phyloP scores from a whole-genome alignment of 805 yeast genomes.

The Monosporozyma servazzii region DNA sequence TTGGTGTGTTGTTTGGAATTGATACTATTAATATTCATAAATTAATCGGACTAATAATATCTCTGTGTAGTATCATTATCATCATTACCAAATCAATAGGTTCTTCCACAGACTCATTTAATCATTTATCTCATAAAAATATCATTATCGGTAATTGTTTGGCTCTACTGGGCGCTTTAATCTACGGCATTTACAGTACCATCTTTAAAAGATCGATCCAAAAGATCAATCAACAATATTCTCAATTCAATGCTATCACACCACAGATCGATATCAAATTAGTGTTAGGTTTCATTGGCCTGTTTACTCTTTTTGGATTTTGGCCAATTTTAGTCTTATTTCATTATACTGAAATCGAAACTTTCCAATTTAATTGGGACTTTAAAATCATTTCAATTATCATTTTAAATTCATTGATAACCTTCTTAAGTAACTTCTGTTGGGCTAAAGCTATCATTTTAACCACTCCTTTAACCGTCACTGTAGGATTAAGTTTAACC shows the following conservation, averaged over 20 bases:
- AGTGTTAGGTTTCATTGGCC: constrained; percentile 88
- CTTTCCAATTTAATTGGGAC: constrained; percentile 53
- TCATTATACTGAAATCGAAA: constrained; percentile 51
- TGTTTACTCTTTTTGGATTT: constrained; percentile 55
- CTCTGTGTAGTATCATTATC: constrained; percentile 65
- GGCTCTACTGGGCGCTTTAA: constrained; percentile 71
- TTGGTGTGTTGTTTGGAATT: constrained; percentile 60
- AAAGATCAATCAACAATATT: constrained; percentile 35
- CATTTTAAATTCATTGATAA: constrained; percentile 55
- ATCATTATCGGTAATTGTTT: constrained; percentile 58
- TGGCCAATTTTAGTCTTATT: constrained; percentile 73
- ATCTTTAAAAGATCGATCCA: constrained; percentile 55
- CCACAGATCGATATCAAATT: constrained; percentile 58
- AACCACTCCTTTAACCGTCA: constrained; percentile 86
- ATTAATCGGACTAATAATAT: constrained; percentile 53
- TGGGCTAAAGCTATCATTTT: constrained; percentile 90
- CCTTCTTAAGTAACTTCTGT: constrained; percentile 76
- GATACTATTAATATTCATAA: constrained; percentile 59
- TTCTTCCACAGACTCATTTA: neutral
- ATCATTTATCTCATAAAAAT: constrained; percentile 15
- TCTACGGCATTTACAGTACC: constrained; percentile 86
- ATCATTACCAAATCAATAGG: constrained; percentile 41
- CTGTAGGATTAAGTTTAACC: constrained; percentile 85
- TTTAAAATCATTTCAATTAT: constrained; percentile 38
- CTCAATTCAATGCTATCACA: constrained; percentile 27